Evolutionary conservation across 768 basidiomycete genomes (phyloP).

Genomic region (Naganishia vaughanmartiniae): DNA sequence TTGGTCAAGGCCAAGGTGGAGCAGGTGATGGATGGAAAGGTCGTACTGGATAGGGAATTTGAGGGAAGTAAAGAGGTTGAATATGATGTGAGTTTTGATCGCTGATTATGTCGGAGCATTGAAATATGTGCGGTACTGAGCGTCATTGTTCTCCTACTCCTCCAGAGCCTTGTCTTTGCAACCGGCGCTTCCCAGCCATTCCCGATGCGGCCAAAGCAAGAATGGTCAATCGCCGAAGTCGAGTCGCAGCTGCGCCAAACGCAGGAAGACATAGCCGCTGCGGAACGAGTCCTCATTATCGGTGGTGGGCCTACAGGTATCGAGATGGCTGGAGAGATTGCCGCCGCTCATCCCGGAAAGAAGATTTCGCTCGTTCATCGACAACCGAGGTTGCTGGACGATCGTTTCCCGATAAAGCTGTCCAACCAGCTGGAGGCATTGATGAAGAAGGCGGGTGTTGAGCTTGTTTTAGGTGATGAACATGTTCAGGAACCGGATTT

Average conservation of each 20-base stretch:
- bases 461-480: constrained; percentile 36
- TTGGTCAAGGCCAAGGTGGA: constrained; percentile 46
- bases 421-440: constrained; percentile 37
- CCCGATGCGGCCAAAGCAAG: constrained; percentile 43
- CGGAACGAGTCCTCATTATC: constrained; percentile 62
- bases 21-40: constrained; percentile 36
- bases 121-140: too few species aligned
- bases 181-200: constrained; percentile 46
- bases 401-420: constrained; percentile 38
- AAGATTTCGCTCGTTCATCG: constrained; percentile 45
- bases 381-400: constrained; percentile 30
- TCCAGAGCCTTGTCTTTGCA: constrained; percentile 45
- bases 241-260: constrained; percentile 22
- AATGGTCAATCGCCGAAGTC: constrained; percentile 18
- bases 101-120: too few species aligned
- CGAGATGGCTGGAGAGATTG: constrained; percentile 41
- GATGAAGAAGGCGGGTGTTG: constrained; percentile 37
- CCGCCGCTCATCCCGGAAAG: constrained; percentile 34
- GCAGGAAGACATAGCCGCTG: constrained; percentile 57
- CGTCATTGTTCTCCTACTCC: not conserved
- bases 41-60: constrained; percentile 48
- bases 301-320: constrained; percentile 74
- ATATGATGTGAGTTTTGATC: constrained; percentile 43
- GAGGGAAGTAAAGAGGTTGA: constrained; percentile 43
- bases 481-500: constrained; percentile 34